Base-by-base conservation (phyloP, 352 stramenopile species). In the Phytophthora uliginosa region DNA sequence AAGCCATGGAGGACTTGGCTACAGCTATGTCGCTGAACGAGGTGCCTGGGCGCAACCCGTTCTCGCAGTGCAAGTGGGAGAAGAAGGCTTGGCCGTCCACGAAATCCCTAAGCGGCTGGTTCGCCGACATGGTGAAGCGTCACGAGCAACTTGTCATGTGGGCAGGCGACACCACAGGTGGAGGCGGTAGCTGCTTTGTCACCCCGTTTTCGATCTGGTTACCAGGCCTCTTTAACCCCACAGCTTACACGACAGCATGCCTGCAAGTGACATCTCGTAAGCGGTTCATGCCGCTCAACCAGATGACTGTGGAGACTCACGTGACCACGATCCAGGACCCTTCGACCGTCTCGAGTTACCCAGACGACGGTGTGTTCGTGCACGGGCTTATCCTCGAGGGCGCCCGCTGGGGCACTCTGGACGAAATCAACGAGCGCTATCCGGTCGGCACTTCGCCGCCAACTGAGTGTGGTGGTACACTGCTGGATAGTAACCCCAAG, bases 311-410 rank as follows among this genome's bases (percentile, higher is more conserved):
- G 53, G 96, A 99, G 79, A 99, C 97, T 24, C 95, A 99, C 71
- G 89, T 99, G 51, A 98, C 92, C n/a, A 98, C 86, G 47, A 98
- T 98, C 64, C 90, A 94, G 58, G 89, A 98, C 71, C 63, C 81
- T 18, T 88, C 83, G n/a, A 85, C 92, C 36, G 83, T 96, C 15
- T 89, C 84, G 10, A 83, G 84, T 70, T 94, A 97, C 73, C 90
- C 90, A 1, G 86, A 96, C 60, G 94, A 98, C 71, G 97, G 98
- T 31, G 95, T 97, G 4, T 99, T 99, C 64, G 91, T 98, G 53
- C 94, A 99, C 71, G 98, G 97, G 2, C 78, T 99, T 7, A 99
- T 97, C 78, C 95, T 99, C 22, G 97, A 99, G 80, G 98, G 97
- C 42, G 97, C 97, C 26, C 85, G 97, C 12, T 99, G 93, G 94